These are phyloP conservation scores for Fusarium anguioides DNA, from an alignment of 2,329 filamentous ascomycete genomes.

Conservation along the genomic window DNA sequence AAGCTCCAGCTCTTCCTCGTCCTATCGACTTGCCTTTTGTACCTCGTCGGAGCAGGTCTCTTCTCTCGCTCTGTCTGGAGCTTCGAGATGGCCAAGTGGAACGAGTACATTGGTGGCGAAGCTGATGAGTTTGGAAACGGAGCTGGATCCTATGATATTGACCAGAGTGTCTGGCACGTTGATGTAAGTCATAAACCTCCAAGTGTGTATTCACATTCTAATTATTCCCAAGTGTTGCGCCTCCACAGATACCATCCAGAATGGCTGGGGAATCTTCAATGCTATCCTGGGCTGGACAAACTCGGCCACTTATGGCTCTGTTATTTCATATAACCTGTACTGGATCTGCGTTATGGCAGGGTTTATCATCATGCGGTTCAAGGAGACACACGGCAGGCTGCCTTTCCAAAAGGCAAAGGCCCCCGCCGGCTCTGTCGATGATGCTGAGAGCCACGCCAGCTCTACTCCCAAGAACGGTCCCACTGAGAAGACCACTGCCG, in stretches of 20 bases:
- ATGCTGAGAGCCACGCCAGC: conserved; percentile 45
- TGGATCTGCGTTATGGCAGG: conserved; percentile 81
- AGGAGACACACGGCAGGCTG: conserved; percentile 67
- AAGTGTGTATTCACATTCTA: background rate
- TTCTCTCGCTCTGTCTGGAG: conserved; percentile 83
- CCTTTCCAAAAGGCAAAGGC: conserved; percentile 56
- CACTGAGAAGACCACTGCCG: conserved; percentile 45
- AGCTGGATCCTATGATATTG: conserved; percentile 82
- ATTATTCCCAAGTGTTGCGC: conserved; percentile 74
- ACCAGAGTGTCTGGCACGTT: conserved; percentile 83
- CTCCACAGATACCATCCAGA: conserved; percentile 74
- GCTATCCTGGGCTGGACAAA: conserved; percentile 89
- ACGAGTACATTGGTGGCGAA: conserved; percentile 69
- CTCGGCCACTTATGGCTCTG: conserved; percentile 86
- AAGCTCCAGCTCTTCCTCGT: conserved; percentile 80
- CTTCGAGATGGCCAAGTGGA: conserved; percentile 78
- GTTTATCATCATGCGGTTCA: conserved; percentile 74
- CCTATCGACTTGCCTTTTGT: conserved; percentile 82
- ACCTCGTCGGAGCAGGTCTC: conserved; percentile 84
- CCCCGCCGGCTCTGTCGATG: conserved; percentile 26
- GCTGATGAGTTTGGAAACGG: conserved; percentile 64
- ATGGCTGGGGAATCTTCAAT: conserved; percentile 90
- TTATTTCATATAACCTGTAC: conserved; percentile 89
- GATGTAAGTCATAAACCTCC: conserved; percentile 64
- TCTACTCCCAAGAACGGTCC: conserved; percentile 40